Evolutionary conservation across 257 asterid species (phyloP).

Genomic region (Solanum tacnaense): DNA sequence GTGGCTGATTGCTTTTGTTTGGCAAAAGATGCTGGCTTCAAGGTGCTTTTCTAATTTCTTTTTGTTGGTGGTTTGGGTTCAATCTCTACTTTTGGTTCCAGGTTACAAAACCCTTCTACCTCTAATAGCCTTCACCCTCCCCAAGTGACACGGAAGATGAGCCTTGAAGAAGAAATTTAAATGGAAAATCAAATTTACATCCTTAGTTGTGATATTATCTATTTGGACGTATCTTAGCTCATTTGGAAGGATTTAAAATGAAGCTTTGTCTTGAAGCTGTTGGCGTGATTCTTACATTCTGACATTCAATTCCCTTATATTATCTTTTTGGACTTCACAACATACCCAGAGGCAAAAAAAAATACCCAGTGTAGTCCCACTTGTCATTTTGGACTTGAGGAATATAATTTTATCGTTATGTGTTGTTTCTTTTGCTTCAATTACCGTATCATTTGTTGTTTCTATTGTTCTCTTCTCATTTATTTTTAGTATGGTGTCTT

Average conservation of each 20-base stretch:
- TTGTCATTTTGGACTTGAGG: not conserved
- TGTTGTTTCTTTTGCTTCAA: not conserved
- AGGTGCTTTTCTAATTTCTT: conserved; percentile 35
- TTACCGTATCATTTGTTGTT: not conserved
- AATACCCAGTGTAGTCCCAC: not conserved
- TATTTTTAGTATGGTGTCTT: not conserved
- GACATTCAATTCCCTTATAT: not conserved
- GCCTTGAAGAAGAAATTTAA: not conserved
- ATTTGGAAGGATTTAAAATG: not conserved
- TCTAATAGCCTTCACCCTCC: not conserved
- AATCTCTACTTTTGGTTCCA: not conserved
- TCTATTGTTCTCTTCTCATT: not conserved
- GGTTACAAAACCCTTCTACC: not conserved
- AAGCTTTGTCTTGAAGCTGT: not conserved
- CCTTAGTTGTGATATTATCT: not conserved
- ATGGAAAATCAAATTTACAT: not conserved
- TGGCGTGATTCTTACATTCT: not conserved
- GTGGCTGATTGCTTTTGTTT: conserved; percentile 98
- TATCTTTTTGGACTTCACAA: not conserved
- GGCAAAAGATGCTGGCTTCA: conserved; percentile 99
- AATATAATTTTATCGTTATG: not conserved
- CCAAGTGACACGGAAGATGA: not conserved
- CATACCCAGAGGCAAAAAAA: not conserved
- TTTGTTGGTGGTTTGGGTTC: not conserved
- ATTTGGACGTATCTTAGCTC: not conserved